Evolutionary conservation across 441 rosid species (phyloP).

Genomic region (Euphorbia celastroides): DNA sequence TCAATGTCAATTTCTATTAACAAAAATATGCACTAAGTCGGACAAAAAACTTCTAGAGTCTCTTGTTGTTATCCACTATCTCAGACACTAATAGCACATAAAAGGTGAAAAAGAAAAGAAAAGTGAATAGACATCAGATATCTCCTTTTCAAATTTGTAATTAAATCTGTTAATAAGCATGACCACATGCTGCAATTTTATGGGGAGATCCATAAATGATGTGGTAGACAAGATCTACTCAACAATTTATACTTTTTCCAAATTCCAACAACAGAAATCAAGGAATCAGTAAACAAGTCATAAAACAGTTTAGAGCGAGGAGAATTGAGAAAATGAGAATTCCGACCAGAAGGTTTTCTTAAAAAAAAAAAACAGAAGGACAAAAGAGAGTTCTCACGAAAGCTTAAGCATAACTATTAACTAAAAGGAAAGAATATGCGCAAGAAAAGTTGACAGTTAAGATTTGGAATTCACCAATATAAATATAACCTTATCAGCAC

Average conservation of each 20-base stretch:
- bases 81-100: background rate
- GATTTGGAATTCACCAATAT: background rate
- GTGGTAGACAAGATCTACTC: background rate
- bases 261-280: background rate
- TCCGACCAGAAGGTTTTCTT: no score
- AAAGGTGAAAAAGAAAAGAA: background rate
- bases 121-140: background rate
- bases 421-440: background rate
- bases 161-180: background rate
- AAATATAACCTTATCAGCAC: background rate
- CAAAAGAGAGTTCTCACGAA: background rate
- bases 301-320: background rate
- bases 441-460: background rate
- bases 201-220: background rate
- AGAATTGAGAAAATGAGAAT: background rate
- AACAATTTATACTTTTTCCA: background rate
- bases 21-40: background rate
- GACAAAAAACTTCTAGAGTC: no score
- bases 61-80: background rate
- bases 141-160: background rate
- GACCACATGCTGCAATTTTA: background rate
- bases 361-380: background rate
- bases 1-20: background rate
- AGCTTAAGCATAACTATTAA: background rate
- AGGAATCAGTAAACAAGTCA: background rate